Base-by-base conservation (phyloP, 176 grass and related monocot genomes). In the Luzula sylvatica region DNA sequence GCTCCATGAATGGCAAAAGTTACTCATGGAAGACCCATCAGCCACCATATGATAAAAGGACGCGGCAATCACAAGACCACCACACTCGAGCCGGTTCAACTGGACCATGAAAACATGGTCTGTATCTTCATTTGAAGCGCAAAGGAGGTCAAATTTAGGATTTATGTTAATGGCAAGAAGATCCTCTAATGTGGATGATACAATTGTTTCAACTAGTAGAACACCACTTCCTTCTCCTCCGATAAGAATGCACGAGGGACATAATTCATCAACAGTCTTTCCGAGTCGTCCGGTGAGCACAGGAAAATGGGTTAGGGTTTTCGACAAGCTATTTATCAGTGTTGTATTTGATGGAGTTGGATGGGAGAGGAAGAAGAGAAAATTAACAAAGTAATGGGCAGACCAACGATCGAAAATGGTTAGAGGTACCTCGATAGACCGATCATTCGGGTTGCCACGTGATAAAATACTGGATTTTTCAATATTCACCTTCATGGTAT, bases 401-500 rank as follows among this genome's bases (percentile, higher is more conserved):
- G 67, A 56, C 8, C 21, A 20, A 26, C 42, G 72, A 47, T 89
- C 86, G 75, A 89, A 89, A 12, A 80, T 55, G 20, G 52, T 76
- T 3, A 82, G 63, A 8, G 67, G 72, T 16, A 83, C 51, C 38
- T 52, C 39, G 18, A 65, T 44, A n/a, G n/a, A n/a, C 0, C 62
- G 67, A 61, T 52, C 41, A 41, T 23, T 2, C 48, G 29, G 11
- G 7, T 42, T 49, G 20, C 47, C 29, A 2, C 45, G 28, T 67
- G 21, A 14, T 13, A 83, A 80, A 17, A 38, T 65, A 17, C 75
- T 80, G 0, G 80, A 80, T 65, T 75, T 83, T 69, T 80, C 11
- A 18, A 80, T 58, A 41, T 55, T 83, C 19, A 88, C 56, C 67
- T 83, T 73, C 85, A 88, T 83, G 51, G 51, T n/a, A 32, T 67